A percentile compares a stretch with the other conserved stretches of the same genome.
These are phyloP conservation scores for Haplosporangium gracile DNA, from an alignment of 192 early-diverging fungal species.

Conservation along the genomic window DNA sequence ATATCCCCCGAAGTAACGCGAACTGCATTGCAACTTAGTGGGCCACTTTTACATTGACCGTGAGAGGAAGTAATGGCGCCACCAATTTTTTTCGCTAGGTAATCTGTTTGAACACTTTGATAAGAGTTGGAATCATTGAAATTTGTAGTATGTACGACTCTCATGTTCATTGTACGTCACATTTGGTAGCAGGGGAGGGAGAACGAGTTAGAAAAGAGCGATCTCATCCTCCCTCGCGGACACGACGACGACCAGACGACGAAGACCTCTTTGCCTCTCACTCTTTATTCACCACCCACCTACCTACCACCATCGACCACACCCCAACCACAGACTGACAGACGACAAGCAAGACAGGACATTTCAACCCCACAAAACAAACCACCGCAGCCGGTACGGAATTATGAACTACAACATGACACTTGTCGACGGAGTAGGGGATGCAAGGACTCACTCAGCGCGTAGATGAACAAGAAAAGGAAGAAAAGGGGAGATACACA, in stretches of 20 bases:
- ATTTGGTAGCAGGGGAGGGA: not conserved
- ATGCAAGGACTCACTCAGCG: not conserved
- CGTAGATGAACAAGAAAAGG: not conserved
- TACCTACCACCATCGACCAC: not conserved
- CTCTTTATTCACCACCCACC: not conserved
- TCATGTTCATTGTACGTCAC: not conserved
- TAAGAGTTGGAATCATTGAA: not conserved
- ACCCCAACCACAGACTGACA: not conserved
- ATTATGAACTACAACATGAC: not conserved
- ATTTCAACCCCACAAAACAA: not conserved
- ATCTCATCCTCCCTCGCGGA: not conserved
- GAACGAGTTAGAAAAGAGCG: not conserved
- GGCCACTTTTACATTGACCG: not conserved
- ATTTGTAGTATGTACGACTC: not conserved
- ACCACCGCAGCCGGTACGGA: slow-evolving; percentile 2
- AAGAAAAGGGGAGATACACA: not conserved
- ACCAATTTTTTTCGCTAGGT: not conserved
- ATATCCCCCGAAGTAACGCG: not conserved
- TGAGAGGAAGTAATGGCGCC: not conserved
- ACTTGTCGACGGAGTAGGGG: not conserved
- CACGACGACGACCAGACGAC: not conserved
- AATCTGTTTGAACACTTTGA: not conserved
- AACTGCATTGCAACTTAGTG: not conserved
- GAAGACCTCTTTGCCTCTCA: not conserved
- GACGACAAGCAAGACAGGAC: not conserved